phyloP scores from a whole-genome alignment of 1,284 basidiomycete genomes.

The Phlebopus sp. region DNA sequence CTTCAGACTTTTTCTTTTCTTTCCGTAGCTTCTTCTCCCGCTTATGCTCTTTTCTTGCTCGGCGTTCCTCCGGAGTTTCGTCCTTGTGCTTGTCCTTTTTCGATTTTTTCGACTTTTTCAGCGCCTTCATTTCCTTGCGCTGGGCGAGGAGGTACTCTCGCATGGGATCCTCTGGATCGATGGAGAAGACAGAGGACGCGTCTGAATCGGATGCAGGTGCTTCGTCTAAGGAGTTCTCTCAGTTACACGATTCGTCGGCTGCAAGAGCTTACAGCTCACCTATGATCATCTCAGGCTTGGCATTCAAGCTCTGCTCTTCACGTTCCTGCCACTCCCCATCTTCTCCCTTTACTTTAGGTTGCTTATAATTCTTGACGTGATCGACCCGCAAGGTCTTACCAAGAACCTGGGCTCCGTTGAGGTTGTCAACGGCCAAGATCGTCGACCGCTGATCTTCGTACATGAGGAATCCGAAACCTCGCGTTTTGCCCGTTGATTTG shows the following conservation, averaged over 20 bases:
- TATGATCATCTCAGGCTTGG: constrained; percentile 66
- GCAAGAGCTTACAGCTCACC: constrained; percentile 43
- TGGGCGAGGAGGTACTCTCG: constrained; percentile 79
- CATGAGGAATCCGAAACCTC: constrained; percentile 97
- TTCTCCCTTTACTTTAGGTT: constrained; percentile 76
- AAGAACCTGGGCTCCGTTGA: constrained; percentile 91
- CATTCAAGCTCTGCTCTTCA: constrained; percentile 84
- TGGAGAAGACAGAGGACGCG: constrained; percentile 62
- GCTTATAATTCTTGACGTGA: constrained; percentile 93
- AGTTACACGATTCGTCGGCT: constrained; percentile 6
- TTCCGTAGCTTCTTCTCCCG: constrained; percentile 56
- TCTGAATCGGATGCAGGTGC: constrained; percentile 60
- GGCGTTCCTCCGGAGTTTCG: constrained; percentile 77
- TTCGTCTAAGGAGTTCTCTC: constrained; percentile 38
- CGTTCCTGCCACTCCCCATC: constrained; percentile 88
- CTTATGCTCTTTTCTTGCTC: constrained; percentile 65
- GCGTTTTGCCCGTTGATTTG: constrained; percentile 84
- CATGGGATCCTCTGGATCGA: constrained; percentile 98
- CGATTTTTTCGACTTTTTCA: constrained; percentile 56
- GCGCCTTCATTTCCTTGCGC: constrained; percentile 63
- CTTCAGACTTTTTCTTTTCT: constrained; percentile 39
- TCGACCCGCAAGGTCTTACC: constrained; percentile 89
- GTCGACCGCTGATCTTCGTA: constrained; percentile 98
- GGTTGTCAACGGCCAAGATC: constrained; percentile 94
- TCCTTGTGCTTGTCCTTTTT: constrained; percentile 61